Conservation (phyloP, 148 eudicot species). For the Arctostaphylos glauca region DNA sequence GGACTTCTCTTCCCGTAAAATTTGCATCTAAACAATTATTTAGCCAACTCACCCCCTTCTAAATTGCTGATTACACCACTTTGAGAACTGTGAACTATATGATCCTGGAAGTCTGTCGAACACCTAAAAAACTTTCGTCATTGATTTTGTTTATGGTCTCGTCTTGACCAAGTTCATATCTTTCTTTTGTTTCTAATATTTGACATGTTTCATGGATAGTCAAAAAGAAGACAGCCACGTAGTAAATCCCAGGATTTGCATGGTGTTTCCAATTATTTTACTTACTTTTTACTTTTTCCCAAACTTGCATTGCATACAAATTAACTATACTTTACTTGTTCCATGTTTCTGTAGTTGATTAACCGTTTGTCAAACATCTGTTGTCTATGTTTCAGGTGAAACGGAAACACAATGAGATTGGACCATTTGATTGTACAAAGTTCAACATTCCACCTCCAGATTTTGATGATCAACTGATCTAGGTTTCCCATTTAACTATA, state of each 20-base stretch:
- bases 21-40: too few species aligned
- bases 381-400: conserved; percentile 63
- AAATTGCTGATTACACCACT: neutral
- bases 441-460: conserved; percentile 34
- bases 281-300: too few species aligned
- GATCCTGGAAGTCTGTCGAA: neutral
- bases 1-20: neutral
- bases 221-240: neutral
- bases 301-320: neutral
- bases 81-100: neutral
- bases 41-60: neutral
- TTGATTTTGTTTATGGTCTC: neutral
- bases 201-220: neutral
- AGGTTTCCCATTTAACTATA: too few species aligned
- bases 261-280: neutral
- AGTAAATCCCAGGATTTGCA: neutral
- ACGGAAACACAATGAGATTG: conserved; percentile 60
- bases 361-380: neutral
- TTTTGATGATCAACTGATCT: conserved; percentile 26
- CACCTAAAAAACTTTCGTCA: neutral
- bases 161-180: neutral
- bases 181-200: neutral
- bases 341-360: neutral
- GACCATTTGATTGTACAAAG: conserved; percentile 94
- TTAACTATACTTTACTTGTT: neutral